Base-by-base conservation (phyloP, 1,284 basidiomycete genomes). In the Cutaneotrichosporon arboriforme region DNA sequence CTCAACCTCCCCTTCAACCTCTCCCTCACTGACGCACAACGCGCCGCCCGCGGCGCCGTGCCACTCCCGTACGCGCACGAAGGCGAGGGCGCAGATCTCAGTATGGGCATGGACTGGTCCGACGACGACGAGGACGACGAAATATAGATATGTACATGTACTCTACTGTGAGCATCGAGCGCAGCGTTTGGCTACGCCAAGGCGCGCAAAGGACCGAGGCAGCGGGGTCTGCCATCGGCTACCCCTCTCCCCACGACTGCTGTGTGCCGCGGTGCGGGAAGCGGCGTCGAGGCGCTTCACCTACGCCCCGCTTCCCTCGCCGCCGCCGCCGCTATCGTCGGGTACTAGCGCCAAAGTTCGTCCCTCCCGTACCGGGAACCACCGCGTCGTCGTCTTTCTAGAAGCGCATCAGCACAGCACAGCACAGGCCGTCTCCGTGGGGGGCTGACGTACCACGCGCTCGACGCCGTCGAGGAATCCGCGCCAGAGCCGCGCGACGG, bases 21-120 rank as follows among this genome's bases (percentile, higher is more conserved):
- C 22, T 81, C 77, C 53, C 81, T 94, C 48, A 93, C 90, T n/a
- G 78, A 82, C 14, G 81, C 85, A n/a, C 91, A 96, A 69, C 84
- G 86, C 65, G 80, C 81, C 57, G 84, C 85, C 14, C 80, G 88
- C 48, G 84, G 87, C 1, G 80, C 82, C 47, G 90, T 94, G 1
- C 87, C 88, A 12, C 73, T 94, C 34, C 91, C 91, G 7, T 94
- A 93, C 66, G 86, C 81, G 4, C 89, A 91, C 63, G 83, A 87
- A 77, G 86, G 88, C 81, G 70, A 69, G 70, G 65, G 70, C 2
- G 55, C 53, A 7, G 59, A 60, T 35, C 35, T 60, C 10, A 65
- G 64, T 4, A 57, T 47, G 42, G 54, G 57, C 37, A 58, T 65
- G 59, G 62, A 61, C 34, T 66, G 61, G 58, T 63, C 65, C 14